A percentile compares a stretch with the other conserved stretches of the same genome.
phyloP scores from a whole-genome alignment of 2,329 filamentous ascomycete species.

The Epichloe glyceriae region DNA sequence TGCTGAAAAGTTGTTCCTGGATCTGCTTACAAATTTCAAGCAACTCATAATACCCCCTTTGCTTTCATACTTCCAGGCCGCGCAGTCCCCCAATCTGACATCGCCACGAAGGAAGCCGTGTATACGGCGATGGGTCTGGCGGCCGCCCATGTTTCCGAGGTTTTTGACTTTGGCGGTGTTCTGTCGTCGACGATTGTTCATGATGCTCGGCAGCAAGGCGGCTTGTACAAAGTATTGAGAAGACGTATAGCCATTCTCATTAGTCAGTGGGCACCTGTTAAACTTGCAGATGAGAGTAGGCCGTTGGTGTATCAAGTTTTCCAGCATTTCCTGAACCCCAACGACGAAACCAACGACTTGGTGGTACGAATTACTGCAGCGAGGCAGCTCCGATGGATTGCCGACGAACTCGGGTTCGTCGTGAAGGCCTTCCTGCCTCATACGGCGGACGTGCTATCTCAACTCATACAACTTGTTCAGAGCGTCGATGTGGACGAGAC shows the following conservation, averaged over 20 bases:
- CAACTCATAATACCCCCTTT: slow-evolving; percentile 66
- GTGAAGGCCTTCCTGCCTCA: slow-evolving; percentile 64
- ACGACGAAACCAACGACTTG: slow-evolving; percentile 71
- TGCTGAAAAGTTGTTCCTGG: slow-evolving; percentile 85
- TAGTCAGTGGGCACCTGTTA: slow-evolving; percentile 78
- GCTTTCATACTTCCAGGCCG: slow-evolving; percentile 68
- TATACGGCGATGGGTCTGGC: slow-evolving; percentile 88
- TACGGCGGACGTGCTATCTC: slow-evolving; percentile 57
- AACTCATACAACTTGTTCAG: slow-evolving; percentile 64
- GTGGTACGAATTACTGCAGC: slow-evolving; percentile 88
- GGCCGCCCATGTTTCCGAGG: slow-evolving; percentile 57
- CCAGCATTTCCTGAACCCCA: slow-evolving; percentile 66
- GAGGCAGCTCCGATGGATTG: slow-evolving; percentile 65
- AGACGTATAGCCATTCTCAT: slow-evolving; percentile 80
- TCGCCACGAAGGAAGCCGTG: slow-evolving; percentile 83
- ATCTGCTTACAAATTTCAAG: slow-evolving; percentile 83
- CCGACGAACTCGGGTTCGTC: slow-evolving; percentile 75
- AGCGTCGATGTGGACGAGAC: slow-evolving; percentile 76
- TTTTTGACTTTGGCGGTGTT: slow-evolving; percentile 75
- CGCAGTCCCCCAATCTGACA: slow-evolving; percentile 52
- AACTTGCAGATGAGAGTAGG: slow-evolving; percentile 54
- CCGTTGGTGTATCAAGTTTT: slow-evolving; percentile 79
- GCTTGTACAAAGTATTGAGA: slow-evolving; percentile 66
- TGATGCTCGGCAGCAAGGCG: slow-evolving; percentile 56
- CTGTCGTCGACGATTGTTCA: slow-evolving; percentile 60